A percentile compares a stretch with the other conserved stretches of the same genome.
phyloP scores from a whole-genome alignment of 371 early-diverging fungal genomes.

The Rhizopus sp. region DNA sequence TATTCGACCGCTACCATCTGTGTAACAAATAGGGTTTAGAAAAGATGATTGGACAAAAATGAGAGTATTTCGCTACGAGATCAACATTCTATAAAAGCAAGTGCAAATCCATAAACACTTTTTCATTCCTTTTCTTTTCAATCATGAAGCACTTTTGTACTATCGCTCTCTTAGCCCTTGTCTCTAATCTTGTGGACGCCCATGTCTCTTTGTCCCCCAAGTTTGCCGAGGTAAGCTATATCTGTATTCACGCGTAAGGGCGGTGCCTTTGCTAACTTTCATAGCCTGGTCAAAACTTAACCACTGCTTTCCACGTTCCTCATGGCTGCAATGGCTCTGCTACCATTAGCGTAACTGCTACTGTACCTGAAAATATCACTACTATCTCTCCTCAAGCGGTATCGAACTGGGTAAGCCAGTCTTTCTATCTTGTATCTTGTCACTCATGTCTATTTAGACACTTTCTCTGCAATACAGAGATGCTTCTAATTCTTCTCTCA shows the following conservation, averaged over 20 bases:
- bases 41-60: slow-evolving; percentile 5
- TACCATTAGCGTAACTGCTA: slow-evolving; percentile 25
- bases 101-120: not conserved
- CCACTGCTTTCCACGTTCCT: slow-evolving; percentile 34
- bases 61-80: slow-evolving; percentile 19
- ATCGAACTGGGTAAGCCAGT: slow-evolving; percentile 33
- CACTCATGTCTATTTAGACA: slow-evolving; percentile 11
- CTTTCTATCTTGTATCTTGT: not conserved
- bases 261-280: not conserved
- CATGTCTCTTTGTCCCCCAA: slow-evolving; percentile 20
- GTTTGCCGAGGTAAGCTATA: slow-evolving; percentile 12
- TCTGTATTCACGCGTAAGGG: not conserved
- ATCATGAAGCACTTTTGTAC: not conserved
- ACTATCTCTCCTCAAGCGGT: slow-evolving; percentile 28
- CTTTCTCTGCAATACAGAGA: slow-evolving; percentile 22
- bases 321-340: slow-evolving; percentile 44
- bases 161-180: not conserved
- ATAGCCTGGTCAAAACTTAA: slow-evolving; percentile 32
- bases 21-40: not conserved
- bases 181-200: slow-evolving; percentile 12
- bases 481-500: slow-evolving; percentile 26
- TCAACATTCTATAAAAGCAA: slow-evolving; percentile 3
- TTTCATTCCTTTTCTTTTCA: not conserved
- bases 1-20: no score
- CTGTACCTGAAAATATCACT: slow-evolving; percentile 29